Evolutionary conservation across 495 filamentous ascomycete species (phyloP), one percentile per base, ranked within the genome.

Genomic region (Penicillium canescens): DNA sequence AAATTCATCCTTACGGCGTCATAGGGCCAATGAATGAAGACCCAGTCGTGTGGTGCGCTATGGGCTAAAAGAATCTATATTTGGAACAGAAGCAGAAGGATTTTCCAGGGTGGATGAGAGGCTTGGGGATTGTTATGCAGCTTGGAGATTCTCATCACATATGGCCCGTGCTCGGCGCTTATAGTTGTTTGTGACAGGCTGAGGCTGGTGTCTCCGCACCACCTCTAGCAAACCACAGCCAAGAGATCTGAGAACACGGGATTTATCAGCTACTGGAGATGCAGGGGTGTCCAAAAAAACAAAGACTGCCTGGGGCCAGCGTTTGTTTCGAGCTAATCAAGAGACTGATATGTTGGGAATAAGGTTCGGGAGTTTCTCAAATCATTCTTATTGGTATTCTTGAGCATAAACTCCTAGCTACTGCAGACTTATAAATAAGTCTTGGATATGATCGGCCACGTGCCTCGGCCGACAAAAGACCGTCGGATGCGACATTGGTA

Each of bases 131-230:
- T 24, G 13, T 41, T 62, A 62, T 67, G 64, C 64, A 62, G 36
- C 51, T 58, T 52, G 20, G 31, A 41, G 48, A 16, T 58, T 52
- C 62, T 60, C 64, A 62, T 67, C 64, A 67, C 64, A 67, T 52
- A 23, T 52, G 48, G 37, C 43, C 56, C 56, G 26, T 39, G 59
- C 36, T 50, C 48, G 48, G 64, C 64, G 64, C 64, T 49, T 67
- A 67, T 62, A 48, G 51, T 47, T 52, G 38, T 42, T 26, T 52
- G 48, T 67, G 61, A 67, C 54, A 65, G 64, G 64, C 49, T 46
- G 55, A 44, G 7, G n/a, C 50, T 23, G 24, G 18, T 45, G 36
- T 39, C 56, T 54, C 64, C 64, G 46, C 59, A 60, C 36, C 7
- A 8, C 23, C 34, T 33, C n/a, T 20, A 54, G 41, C 57, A 38